Evolutionary conservation across 768 basidiomycete genomes (phyloP), one percentile per base, ranked within the genome.

Genomic region (Hortiboletus flavorubellus): DNA sequence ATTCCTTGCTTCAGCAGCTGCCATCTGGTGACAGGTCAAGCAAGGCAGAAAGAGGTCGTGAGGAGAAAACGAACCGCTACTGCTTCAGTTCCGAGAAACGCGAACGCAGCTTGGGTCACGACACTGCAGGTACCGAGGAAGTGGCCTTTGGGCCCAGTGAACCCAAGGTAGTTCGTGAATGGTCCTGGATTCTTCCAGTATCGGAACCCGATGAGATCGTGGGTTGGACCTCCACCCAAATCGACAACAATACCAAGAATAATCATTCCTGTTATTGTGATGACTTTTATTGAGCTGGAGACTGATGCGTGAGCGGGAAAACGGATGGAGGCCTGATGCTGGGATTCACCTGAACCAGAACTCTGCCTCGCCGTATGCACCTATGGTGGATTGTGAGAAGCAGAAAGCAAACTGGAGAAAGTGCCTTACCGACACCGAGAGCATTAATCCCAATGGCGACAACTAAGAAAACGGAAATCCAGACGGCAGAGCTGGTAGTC

Each of bases 31-130:
- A 35, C n/a, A 8, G 42, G 46, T 58, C 38, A 57, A 39, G 40
- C 5, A n/a, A 8, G 40, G 49, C 15, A 34, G 39, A 14, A 30
- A 42, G 15, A 43, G 10, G 16, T 12, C 26, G 6, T 8, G 5
- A 49, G 0, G 7, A 41, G 23, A 35, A 51, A 4, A 66, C 68
- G 59, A 53, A 76, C 74, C 44, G 76, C 78, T 21, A 77, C 77
- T 38, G 72, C 69, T 63, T 86, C 84, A 1, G 83, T 82, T 12
- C 85, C 85, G 30, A 80, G 75, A 66, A 76, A 84, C 12, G 81
- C 77, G 71, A 85, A 85, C 4, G 79, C 80, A 14, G 84, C 85
- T 61, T 84, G 80, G 9, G 75, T 78, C 51, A 81, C 74, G 45
- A 82, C 82, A 2, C 80, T 74, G 72, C 77, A 83, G 52, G 72